Evolutionary conservation across 352 stramenopile genomes (phyloP).

Genomic region (Pythium rhizo-oryzae): DNA sequence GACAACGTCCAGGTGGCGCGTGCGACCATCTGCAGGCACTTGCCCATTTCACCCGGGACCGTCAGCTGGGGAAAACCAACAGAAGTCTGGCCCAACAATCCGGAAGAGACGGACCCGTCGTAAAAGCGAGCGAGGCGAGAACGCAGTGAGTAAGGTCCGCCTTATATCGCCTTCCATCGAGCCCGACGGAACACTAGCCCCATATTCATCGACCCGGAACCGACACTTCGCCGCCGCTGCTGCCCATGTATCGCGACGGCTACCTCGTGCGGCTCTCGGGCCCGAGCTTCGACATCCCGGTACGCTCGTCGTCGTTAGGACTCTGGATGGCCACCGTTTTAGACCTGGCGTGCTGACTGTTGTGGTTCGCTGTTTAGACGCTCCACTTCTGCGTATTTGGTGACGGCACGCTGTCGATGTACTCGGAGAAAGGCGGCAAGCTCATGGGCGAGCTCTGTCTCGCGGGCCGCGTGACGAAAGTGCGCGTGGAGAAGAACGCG

Average conservation of each 20-base stretch:
- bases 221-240: no score
- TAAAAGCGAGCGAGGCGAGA: background rate
- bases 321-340: background rate
- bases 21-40: background rate
- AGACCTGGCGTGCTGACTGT: background rate
- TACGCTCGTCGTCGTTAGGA: slow-evolving; percentile 28
- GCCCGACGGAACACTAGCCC: background rate
- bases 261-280: slow-evolving; percentile 72
- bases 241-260: slow-evolving; percentile 76
- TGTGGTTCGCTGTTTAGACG: slow-evolving; percentile 32
- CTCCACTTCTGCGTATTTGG: slow-evolving; percentile 81
- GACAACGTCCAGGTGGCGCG: background rate
- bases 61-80: background rate
- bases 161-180: background rate
- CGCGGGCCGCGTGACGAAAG: slow-evolving; percentile 73
- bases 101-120: background rate
- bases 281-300: slow-evolving; percentile 51
- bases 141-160: no score
- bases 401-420: slow-evolving; percentile 72
- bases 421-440: slow-evolving; percentile 72
- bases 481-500: slow-evolving; percentile 69
- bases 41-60: background rate
- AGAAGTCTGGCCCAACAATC: background rate
- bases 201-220: background rate
- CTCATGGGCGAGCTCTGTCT: slow-evolving; percentile 65